Evolutionary conservation across 1,284 basidiomycete genomes (phyloP).

Genomic region (Malassezia equina): DNA sequence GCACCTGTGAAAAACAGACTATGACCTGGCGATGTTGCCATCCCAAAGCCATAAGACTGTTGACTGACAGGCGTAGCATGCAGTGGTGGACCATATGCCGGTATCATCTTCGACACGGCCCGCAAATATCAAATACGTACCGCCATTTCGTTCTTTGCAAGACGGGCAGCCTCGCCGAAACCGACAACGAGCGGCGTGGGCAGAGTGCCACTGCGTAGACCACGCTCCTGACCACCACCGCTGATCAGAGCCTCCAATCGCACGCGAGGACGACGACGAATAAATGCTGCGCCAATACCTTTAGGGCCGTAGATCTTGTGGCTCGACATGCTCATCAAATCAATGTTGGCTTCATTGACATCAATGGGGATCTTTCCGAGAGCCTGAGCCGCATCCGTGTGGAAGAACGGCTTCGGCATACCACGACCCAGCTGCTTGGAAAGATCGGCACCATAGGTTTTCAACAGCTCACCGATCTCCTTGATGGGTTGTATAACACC

Average conservation of each 20-base stretch:
- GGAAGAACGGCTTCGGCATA: conserved; percentile 63
- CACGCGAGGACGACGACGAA: conserved; percentile 82
- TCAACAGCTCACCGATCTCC: conserved; percentile 77
- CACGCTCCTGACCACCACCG: conserved; percentile 95
- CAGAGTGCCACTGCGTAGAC: conserved; percentile 83
- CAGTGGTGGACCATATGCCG: neutral
- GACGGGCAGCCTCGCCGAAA: conserved; percentile 83
- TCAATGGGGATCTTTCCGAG: conserved; percentile 59
- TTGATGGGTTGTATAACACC: conserved; percentile 95
- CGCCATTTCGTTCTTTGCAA: conserved; percentile 82
- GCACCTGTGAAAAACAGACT: neutral
- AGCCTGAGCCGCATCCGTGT: conserved; percentile 95
- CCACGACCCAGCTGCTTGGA: conserved; percentile 57
- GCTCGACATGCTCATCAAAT: conserved; percentile 88
- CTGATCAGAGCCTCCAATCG: conserved; percentile 87
- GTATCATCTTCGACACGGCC: conserved; percentile 14
- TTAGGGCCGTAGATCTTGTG: conserved; percentile 99
- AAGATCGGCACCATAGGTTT: conserved; percentile 54
- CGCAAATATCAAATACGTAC: conserved; percentile 50
- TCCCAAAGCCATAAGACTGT: neutral
- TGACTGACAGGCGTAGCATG: conserved; percentile 7
- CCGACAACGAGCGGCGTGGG: conserved; percentile 83
- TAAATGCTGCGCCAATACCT: conserved; percentile 88
- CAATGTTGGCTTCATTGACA: conserved; percentile 90
- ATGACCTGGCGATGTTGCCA: neutral